phyloP scores from a whole-genome alignment of 495 filamentous ascomycete species.

The Talaromyces thailandensis region DNA sequence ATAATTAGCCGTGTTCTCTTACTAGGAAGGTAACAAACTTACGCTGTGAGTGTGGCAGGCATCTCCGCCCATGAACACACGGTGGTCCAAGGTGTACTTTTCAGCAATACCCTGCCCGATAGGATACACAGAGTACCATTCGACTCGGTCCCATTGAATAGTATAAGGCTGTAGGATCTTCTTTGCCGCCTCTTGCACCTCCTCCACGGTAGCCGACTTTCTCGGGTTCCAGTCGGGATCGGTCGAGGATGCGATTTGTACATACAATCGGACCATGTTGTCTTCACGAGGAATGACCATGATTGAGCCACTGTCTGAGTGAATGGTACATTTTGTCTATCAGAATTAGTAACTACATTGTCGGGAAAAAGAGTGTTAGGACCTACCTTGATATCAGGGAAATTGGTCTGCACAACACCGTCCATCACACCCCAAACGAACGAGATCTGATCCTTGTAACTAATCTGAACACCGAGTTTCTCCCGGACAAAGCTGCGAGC shows the following conservation, averaged over 20 bases:
- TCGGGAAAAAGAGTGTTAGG: background rate
- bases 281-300: constrained; percentile 71
- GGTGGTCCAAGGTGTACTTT: constrained; percentile 41
- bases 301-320: constrained; percentile 48
- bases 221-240: constrained; percentile 45
- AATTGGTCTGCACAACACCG: constrained; percentile 61
- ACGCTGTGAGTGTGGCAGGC: constrained; percentile 58
- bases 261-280: constrained; percentile 69
- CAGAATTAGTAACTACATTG: background rate
- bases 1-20: constrained; percentile 19
- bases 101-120: constrained; percentile 52
- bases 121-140: constrained; percentile 53
- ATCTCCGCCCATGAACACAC: constrained; percentile 50
- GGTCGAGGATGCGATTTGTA: constrained; percentile 59
- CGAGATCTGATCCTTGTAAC: constrained; percentile 54
- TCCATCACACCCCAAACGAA: constrained; percentile 82
- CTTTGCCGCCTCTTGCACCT: constrained; percentile 49
- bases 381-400: constrained; percentile 66
- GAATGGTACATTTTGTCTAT: constrained; percentile 82
- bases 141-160: constrained; percentile 40
- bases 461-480: constrained; percentile 48
- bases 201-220: constrained; percentile 40
- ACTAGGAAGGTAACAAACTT: constrained; percentile 14
- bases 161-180: constrained; percentile 49
- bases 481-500: constrained; percentile 55